A percentile compares a stretch with the other conserved stretches of the same genome.
phyloP scores from a whole-genome alignment of 2,329 filamentous ascomycete genomes.

The Clathrospora elynae region DNA sequence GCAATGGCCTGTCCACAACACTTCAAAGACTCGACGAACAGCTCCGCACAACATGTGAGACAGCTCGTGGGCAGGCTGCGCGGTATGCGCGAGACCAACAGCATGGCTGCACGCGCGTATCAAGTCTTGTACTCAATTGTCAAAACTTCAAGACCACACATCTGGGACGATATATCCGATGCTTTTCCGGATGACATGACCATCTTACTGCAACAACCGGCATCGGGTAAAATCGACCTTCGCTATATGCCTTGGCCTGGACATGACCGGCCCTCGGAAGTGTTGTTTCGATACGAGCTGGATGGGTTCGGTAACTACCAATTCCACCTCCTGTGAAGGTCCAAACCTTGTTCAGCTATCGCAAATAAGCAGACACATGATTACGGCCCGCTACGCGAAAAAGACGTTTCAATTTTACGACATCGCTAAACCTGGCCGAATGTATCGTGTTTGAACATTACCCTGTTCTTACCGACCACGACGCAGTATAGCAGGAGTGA shows the following conservation, averaged over 20 bases:
- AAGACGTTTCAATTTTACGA: too few relatives aligned
- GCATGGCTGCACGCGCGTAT: constrained; percentile 33
- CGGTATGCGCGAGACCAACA: constrained; percentile 28
- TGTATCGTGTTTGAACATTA: too few relatives aligned
- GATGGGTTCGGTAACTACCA: constrained; percentile 3
- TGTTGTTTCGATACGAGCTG: constrained; percentile 6
- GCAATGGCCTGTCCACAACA: constrained; percentile 34
- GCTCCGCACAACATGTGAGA: constrained; percentile 3
- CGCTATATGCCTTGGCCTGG: constrained; percentile 9
- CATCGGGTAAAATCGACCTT: background rate
- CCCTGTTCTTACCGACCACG: too few relatives aligned
- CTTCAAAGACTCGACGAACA: constrained; percentile 1
- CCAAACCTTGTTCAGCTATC: background rate
- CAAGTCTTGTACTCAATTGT: constrained; percentile 13
- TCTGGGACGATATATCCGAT: constrained; percentile 10
- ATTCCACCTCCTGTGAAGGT: constrained; percentile 1
- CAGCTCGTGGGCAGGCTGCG: constrained; percentile 34
- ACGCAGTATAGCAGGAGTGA: too few relatives aligned
- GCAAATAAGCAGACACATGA: background rate
- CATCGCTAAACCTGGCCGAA: too few relatives aligned
- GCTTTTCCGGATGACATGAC: constrained; percentile 6
- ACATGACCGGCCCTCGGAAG: constrained; percentile 1
- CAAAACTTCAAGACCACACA: constrained; percentile 4
- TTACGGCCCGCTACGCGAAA: background rate
- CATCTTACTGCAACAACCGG: background rate